Evolutionary conservation across 2,329 filamentous ascomycete genomes (phyloP), one percentile per base, ranked within the genome.

Genomic region (Biscogniauxia sp.): DNA sequence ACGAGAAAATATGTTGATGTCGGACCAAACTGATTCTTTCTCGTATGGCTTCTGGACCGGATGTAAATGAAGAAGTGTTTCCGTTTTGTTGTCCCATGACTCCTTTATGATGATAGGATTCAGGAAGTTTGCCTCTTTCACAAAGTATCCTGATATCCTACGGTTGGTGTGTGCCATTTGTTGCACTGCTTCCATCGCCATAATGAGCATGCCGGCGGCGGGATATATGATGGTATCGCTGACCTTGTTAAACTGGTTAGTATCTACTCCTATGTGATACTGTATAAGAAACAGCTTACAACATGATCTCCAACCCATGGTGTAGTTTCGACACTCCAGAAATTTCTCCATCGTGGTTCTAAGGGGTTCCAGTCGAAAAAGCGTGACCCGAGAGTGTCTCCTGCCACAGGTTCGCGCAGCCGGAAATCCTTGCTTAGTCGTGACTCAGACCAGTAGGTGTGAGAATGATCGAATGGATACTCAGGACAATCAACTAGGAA

Each of bases 251-350:
- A 15, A 15, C 23, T 20, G 1, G 5, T n/a, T 19, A n/a, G n/a
- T 37, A 37, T 51, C 17, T n/a, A 20, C 7, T 26, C 9, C 9
- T 50, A 13, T 4, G 11, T 50, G 19, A 25, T 7, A 9, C 51
- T 7, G n/a, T 49, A 55, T 51, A 25, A 13, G 17, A 45, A n/a
- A 45, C 11, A 45, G 62, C 64, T 74, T 26, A 82, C 73, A 55
- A 76, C 69, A 56, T 84, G 80, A 58, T 83, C 78, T 0, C 69
- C 68, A 5, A 83, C 63, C 82, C 82, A 84, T 0, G 78, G 77
- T 1, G 72, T 70, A 3, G 78, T 74, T 9, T 76, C 70, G 0
- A 78, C 57, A 0, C 74, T 72, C 9, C 82, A 70, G 19, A 80
- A 70, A 54, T 80, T 79, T 17, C 80, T 73, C 82, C 82, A 84